These are phyloP conservation scores for Corylus americana DNA, from an alignment of 306 rosid species.

Conservation along the genomic window DNA sequence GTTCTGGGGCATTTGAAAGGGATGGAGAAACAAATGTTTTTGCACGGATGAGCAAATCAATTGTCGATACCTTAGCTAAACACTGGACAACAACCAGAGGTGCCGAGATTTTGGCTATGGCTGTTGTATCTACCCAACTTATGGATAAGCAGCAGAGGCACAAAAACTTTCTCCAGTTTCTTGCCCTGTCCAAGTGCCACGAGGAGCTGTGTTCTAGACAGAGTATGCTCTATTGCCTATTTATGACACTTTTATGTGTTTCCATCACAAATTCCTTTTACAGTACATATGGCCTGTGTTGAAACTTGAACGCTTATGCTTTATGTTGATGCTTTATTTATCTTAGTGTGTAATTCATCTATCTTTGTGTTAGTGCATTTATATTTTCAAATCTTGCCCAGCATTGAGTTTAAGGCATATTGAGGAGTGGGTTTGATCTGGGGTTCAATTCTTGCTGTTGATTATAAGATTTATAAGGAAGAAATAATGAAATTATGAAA, in stretches of 20 bases:
- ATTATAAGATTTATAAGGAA: constrained; percentile 16
- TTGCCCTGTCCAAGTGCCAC: constrained; percentile 89
- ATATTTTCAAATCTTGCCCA: neutral
- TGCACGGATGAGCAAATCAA: constrained; percentile 89
- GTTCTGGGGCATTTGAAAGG: constrained; percentile 83
- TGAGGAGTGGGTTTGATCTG: constrained; percentile 6
- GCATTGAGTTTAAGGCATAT: constrained; percentile 11
- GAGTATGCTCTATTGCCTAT: constrained; percentile 53
- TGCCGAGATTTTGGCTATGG: constrained; percentile 96
- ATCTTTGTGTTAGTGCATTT: neutral
- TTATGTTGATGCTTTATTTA: neutral
- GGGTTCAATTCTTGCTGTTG: constrained; percentile 22
- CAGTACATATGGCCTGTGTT: constrained; percentile 7
- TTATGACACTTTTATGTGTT: constrained; percentile 23
- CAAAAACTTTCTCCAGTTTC: constrained; percentile 85
- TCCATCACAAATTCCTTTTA: constrained; percentile 23
- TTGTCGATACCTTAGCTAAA: constrained; percentile 89
- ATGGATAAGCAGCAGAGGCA: constrained; percentile 88
- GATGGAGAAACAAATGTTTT: constrained; percentile 90
- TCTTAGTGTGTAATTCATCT: neutral
- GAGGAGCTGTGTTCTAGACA: constrained; percentile 95
- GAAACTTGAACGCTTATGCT: constrained; percentile 16
- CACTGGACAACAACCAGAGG: constrained; percentile 99
- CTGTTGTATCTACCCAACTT: constrained; percentile 83
- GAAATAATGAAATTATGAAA: neutral